Percentiles rank a stretch among this genome's conserved stretches.
These are phyloP conservation scores for Eragrostis curvula DNA, from an alignment of 176 grass and related monocot species.

Conservation along the genomic window DNA sequence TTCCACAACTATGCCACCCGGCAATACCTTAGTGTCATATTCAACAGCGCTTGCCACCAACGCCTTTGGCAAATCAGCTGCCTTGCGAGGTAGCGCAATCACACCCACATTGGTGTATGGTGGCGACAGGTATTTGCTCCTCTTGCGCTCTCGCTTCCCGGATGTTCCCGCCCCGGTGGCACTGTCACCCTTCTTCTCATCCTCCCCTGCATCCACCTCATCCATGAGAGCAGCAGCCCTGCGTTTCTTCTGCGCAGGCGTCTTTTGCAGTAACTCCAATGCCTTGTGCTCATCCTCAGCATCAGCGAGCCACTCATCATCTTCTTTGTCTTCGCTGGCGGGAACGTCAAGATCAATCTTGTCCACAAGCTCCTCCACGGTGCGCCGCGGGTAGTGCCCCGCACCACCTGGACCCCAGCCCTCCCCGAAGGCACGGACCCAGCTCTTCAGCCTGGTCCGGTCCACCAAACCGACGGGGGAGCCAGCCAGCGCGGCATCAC, in stretches of 20 bases:
- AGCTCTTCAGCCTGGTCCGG: slow-evolving; percentile 54
- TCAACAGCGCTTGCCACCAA: background rate
- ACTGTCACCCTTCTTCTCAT: background rate
- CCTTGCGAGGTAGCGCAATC: background rate
- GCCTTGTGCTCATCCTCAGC: background rate
- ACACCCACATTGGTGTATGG: slow-evolving; percentile 57
- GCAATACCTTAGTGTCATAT: slow-evolving; percentile 6
- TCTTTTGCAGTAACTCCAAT: slow-evolving; percentile 11
- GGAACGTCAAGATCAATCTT: slow-evolving; percentile 81
- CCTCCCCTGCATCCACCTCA: slow-evolving; percentile 10
- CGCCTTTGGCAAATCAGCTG: slow-evolving; percentile 4
- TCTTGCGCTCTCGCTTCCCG: slow-evolving; percentile 66
- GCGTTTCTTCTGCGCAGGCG: slow-evolving; percentile 10
- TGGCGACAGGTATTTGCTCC: slow-evolving; percentile 84
- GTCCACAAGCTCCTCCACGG: slow-evolving; percentile 55
- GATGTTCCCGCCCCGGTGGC: background rate
- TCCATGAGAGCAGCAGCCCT: background rate
- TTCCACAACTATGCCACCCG: background rate
- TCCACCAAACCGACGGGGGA: slow-evolving; percentile 38
- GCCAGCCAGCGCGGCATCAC: slow-evolving; percentile 47
- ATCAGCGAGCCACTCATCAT: slow-evolving; percentile 10
- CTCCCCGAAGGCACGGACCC: slow-evolving; percentile 49
- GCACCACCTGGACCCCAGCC: slow-evolving; percentile 49
- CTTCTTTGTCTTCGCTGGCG: slow-evolving; percentile 34
- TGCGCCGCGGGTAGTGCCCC: slow-evolving; percentile 43